Conservation (phyloP, 495 filamentous ascomycete species). For the Chaetomium cochliodes region DNA sequence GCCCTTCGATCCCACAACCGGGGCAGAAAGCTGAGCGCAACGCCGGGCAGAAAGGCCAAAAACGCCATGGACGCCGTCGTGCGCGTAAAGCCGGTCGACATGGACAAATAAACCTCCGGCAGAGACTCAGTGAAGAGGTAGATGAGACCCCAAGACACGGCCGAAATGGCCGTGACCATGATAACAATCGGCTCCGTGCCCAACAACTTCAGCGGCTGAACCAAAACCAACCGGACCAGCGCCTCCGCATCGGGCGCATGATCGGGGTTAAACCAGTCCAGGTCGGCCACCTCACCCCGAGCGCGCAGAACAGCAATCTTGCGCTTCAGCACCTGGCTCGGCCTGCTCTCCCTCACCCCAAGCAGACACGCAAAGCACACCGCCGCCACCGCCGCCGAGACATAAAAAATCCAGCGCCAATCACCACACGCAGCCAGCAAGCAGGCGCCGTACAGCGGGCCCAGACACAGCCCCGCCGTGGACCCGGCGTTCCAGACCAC, state of each 20-base stretch:
- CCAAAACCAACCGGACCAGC: background rate
- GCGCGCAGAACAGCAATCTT: background rate
- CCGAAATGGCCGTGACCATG: conserved; percentile 4
- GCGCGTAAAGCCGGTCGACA: background rate
- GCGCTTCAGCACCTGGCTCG: background rate
- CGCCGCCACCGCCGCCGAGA: background rate
- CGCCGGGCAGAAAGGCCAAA: background rate
- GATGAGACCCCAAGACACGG: conserved; percentile 8
- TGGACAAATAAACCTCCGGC: conserved; percentile 4
- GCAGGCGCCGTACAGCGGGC: background rate
- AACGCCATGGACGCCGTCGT: background rate
- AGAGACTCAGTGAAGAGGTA: conserved; percentile 9
- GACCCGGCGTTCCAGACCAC: background rate
- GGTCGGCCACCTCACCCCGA: background rate
- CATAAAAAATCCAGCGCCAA: background rate
- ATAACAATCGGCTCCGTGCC: conserved; percentile 3
- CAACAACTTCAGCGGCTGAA: background rate
- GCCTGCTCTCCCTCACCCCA: background rate
- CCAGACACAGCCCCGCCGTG: background rate
- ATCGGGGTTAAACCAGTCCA: conserved; percentile 6
- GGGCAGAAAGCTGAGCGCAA: background rate
- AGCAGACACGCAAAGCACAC: background rate
- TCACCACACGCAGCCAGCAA: background rate
- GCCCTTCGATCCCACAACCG: conserved; percentile 5
- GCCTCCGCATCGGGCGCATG: background rate